Base-by-base conservation (phyloP, 352 stramenopile species). In the Phytophthora syringae region DNA sequence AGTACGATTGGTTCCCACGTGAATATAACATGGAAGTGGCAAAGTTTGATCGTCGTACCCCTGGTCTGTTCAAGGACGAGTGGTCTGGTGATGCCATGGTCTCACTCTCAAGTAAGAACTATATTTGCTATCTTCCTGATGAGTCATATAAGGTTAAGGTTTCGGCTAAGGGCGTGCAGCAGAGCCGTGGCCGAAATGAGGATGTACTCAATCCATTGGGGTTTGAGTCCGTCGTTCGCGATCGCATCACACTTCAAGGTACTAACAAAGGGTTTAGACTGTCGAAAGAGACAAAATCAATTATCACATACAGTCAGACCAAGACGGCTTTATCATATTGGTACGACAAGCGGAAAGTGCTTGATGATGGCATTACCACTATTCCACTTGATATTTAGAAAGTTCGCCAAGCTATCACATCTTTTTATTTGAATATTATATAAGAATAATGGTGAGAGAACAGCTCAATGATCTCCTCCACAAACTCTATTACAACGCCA, bases 181-280 rank as follows among this genome's bases (percentile, higher is more conserved):
- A 32, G 27, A 9, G 27, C 5, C 27, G 27, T 32, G 27, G 27
- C 9, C 27, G 27, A 10, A 32, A 32, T 32, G 27, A 10, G 5
- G 27, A 32, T 32, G 27, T 32, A 32, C 27, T 32, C 9, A 32
- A 32, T 9, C 48, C 55, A 20, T 58, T 65, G n/a, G 22, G 37
- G 5, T 76, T 76, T 49, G 52, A 72, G 28, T 28, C 25, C 0
- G 63, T 76, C 43, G 51, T 73, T n/a, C 43, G 50, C 4, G 40
- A 73, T 42, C 27, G 27, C 27, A 32, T 32, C 27, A 32, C 27
- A 32, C 27, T 32, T 32, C 27, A 9, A 9, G 27, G 27, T 40
- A 72, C 60, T 18, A 76, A 76, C 52, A 67, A 60, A 51, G 67
- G 67, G 3, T 76, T 76, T 24, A 34, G 56, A 40, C 40, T 72